Conservation (phyloP, 106 monocot species). For the Triglochin maritima region DNA sequence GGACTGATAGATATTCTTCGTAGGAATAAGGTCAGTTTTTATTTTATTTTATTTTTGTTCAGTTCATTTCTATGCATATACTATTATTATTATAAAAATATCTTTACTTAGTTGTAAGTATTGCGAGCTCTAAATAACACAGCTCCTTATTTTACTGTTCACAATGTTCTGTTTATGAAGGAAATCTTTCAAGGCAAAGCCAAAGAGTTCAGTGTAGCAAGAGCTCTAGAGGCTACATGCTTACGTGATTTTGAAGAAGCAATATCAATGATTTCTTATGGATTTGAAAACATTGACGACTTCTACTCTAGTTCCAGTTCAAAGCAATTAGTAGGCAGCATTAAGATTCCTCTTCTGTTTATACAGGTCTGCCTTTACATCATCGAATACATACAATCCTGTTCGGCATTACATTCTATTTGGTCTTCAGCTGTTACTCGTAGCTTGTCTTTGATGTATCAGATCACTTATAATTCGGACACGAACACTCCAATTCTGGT, state of each 20-base stretch:
- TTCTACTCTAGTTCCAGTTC: slow-evolving; percentile 65
- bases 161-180: slow-evolving; percentile 24
- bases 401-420: neutral
- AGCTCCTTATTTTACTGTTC: too few species aligned
- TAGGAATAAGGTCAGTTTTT: slow-evolving; percentile 63
- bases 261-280: slow-evolving; percentile 87
- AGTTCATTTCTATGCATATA: neutral
- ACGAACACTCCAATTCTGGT: too few species aligned
- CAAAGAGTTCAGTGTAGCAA: slow-evolving; percentile 71
- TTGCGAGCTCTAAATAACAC: too few species aligned
- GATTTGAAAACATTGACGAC: slow-evolving; percentile 53
- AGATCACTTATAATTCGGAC: too few species aligned
- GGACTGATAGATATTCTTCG: slow-evolving; percentile 75
- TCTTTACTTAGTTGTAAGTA: too few species aligned
- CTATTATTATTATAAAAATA: neutral
- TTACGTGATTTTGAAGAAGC: slow-evolving; percentile 77
- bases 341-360: slow-evolving; percentile 87
- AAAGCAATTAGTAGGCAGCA: slow-evolving; percentile 27
- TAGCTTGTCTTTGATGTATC: too few species aligned
- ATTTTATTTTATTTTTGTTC: neutral
- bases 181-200: slow-evolving; percentile 83
- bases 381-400: neutral
- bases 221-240: slow-evolving; percentile 61
- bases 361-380: slow-evolving; percentile 43
- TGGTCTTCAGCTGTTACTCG: too few species aligned